Percentiles rank a stretch among this genome's conserved stretches.
These are phyloP conservation scores for Pythium brachiatum DNA, from an alignment of 352 stramenopile genomes.

Conservation along the genomic window DNA sequence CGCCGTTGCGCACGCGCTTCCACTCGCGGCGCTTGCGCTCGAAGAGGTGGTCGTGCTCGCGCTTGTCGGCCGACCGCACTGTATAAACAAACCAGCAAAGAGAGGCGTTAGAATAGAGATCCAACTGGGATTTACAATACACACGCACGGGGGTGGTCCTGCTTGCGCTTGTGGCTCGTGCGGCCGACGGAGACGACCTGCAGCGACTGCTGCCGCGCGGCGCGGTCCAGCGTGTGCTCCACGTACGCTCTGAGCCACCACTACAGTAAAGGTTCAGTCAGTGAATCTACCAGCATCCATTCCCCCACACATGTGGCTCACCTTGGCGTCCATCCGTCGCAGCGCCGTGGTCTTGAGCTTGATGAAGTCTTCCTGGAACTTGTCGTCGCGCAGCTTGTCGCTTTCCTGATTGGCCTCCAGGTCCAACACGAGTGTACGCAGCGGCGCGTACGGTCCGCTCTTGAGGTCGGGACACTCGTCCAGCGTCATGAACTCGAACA, in stretches of 20 bases:
- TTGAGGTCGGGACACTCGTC: slow-evolving; percentile 54
- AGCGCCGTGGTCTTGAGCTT: slow-evolving; percentile 58
- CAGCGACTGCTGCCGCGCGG: slow-evolving; percentile 50
- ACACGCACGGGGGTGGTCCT: slow-evolving; percentile 33
- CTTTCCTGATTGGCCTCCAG: slow-evolving; percentile 39
- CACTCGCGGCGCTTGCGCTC: slow-evolving; percentile 65
- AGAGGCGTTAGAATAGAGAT: no score
- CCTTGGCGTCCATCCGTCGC: slow-evolving; percentile 66
- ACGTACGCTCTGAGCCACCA: slow-evolving; percentile 77
- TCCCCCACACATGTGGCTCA: slow-evolving; percentile 7
- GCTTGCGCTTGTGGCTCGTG: slow-evolving; percentile 64
- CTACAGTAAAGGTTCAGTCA: no score
- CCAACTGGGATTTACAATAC: no score
- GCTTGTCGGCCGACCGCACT: slow-evolving; percentile 70
- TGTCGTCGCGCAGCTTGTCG: slow-evolving; percentile 55
- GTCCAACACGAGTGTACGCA: slow-evolving; percentile 55
- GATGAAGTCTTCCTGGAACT: slow-evolving; percentile 53
- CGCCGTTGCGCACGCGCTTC: slow-evolving; percentile 66
- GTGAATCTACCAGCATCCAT: no score
- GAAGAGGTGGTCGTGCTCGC: slow-evolving; percentile 75
- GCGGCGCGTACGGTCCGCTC: slow-evolving; percentile 48
- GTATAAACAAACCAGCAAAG: neutral
- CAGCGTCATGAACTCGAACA: slow-evolving; percentile 83
- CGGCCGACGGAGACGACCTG: slow-evolving; percentile 25
- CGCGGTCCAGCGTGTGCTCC: slow-evolving; percentile 66